phyloP scores from a whole-genome alignment of 768 basidiomycete species.

The Tylopilus sp. region DNA sequence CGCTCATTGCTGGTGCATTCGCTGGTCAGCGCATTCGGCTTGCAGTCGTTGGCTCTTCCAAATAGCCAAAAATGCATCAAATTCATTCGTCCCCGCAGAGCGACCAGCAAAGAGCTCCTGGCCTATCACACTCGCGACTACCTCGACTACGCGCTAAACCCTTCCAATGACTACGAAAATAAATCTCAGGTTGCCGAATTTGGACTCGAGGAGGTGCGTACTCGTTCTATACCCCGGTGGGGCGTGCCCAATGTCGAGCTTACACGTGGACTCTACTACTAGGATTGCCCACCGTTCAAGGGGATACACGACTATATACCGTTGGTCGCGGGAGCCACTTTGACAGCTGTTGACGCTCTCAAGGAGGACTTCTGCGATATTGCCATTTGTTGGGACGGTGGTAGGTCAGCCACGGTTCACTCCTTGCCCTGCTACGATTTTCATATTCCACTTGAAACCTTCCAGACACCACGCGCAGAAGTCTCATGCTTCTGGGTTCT shows the following conservation, averaged over 20 bases:
- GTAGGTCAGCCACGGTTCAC: constrained; percentile 45
- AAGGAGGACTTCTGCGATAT: constrained; percentile 48
- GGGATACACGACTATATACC: constrained; percentile 66
- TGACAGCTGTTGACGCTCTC: constrained; percentile 68
- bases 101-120: constrained; percentile 53
- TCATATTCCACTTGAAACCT: neutral
- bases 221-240: constrained; percentile 1
- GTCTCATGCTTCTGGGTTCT: constrained; percentile 80
- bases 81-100: constrained; percentile 52
- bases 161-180: constrained; percentile 26
- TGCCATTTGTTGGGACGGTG: constrained; percentile 90
- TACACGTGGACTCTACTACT: too few species aligned
- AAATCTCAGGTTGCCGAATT: constrained; percentile 35
- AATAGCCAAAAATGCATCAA: constrained; percentile 30
- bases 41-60: constrained; percentile 36
- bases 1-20: constrained; percentile 67
- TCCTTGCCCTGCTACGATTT: neutral
- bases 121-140: constrained; percentile 73
- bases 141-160: constrained; percentile 53
- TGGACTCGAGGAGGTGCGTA: constrained; percentile 57
- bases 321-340: constrained; percentile 71
- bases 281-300: constrained; percentile 84
- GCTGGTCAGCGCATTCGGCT: constrained; percentile 49
- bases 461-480: constrained; percentile 81
- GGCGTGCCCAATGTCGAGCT: too few species aligned